Percentiles rank a stretch among this genome's conserved stretches.
phyloP scores from a whole-genome alignment of 2,329 filamentous ascomycete species.

The Neonectria magnoliae region DNA sequence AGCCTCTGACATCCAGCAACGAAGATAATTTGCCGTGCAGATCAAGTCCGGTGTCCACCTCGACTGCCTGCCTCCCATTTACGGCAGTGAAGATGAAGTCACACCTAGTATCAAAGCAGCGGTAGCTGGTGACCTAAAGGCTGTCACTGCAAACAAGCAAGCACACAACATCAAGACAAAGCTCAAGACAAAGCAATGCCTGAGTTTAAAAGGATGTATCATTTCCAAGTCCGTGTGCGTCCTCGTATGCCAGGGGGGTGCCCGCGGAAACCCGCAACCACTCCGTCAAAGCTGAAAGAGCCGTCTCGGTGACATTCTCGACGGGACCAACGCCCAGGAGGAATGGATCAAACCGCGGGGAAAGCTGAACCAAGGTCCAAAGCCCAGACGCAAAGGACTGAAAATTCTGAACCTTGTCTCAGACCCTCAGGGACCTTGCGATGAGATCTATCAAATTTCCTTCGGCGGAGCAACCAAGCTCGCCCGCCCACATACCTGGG shows the following conservation, averaged over 20 bases:
- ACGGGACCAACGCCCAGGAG: not conserved
- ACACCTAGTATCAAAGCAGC: not conserved
- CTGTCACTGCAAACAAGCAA: not conserved
- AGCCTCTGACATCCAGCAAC: not conserved
- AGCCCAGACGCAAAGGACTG: not conserved
- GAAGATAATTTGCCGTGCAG: not conserved
- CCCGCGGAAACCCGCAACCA: not conserved
- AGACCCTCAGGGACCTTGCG: not conserved
- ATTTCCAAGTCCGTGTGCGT: not conserved
- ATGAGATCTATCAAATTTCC: constrained; percentile 12
- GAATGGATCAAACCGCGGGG: constrained; percentile 10
- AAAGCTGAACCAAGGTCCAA: not conserved
- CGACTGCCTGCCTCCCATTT: not conserved
- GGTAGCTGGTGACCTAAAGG: not conserved
- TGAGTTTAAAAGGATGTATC: not conserved
- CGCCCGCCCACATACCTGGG: not conserved
- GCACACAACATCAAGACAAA: not conserved
- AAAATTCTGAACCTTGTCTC: constrained; percentile 8
- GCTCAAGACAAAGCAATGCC: not conserved
- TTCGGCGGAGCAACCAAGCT: constrained; percentile 4
- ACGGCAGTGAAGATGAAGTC: not conserved
- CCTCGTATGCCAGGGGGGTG: not conserved
- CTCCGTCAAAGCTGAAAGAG: not conserved
- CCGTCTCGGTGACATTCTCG: not conserved
- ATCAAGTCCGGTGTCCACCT: not conserved